Conservation (phyloP, 108 stramenopile species). For the Heterococcus sp. region DNA sequence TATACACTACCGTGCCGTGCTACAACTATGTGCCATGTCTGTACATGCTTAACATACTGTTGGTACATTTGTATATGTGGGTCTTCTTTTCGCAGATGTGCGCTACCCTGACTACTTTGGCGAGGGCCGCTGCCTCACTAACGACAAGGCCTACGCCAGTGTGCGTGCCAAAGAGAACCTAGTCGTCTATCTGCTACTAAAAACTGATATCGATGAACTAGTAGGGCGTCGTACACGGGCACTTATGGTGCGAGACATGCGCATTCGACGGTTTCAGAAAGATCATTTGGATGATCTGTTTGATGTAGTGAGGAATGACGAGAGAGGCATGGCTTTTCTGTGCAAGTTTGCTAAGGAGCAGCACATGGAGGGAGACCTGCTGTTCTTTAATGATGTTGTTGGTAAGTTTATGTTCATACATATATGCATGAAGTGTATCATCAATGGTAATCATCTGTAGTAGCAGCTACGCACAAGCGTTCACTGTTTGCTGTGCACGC, state of each 20-base stretch:
- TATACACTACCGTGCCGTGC: too few species aligned
- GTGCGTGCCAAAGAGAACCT: slow-evolving; percentile 31
- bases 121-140: slow-evolving; percentile 18
- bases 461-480: too few species aligned
- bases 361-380: slow-evolving; percentile 27
- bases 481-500: too few species aligned
- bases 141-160: slow-evolving; percentile 25
- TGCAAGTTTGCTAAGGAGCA: slow-evolving; percentile 25
- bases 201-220: slow-evolving; percentile 19
- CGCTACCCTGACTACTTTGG: slow-evolving; percentile 32
- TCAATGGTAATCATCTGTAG: too few species aligned
- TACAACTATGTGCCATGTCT: too few species aligned
- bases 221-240: slow-evolving; percentile 10
- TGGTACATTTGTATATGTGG: too few species aligned
- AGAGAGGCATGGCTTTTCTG: slow-evolving; percentile 16
- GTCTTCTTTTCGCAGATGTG: too few species aligned
- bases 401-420: too few species aligned
- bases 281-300: slow-evolving; percentile 32
- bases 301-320: slow-evolving; percentile 8
- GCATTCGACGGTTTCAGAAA: slow-evolving; percentile 26
- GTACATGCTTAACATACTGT: too few species aligned
- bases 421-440: too few species aligned
- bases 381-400: slow-evolving; percentile 19
- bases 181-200: slow-evolving; percentile 30
- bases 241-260: slow-evolving; percentile 28